phyloP scores from a whole-genome alignment of 2,329 filamentous ascomycete species.

The Aspergillus ruber region DNA sequence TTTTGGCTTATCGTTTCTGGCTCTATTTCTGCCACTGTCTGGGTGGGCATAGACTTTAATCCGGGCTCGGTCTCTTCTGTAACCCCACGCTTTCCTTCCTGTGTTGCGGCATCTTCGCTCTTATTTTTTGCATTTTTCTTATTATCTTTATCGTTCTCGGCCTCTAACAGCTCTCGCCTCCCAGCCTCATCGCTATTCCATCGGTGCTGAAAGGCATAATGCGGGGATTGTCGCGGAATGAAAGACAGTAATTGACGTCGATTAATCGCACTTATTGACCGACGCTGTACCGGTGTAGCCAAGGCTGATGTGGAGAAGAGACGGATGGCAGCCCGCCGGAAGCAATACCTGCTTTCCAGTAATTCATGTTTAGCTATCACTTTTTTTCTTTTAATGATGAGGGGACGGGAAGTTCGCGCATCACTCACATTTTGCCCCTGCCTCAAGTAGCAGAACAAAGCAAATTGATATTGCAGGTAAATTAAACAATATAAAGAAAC shows the following conservation, averaged over 20 bases:
- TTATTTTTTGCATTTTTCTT: not conserved
- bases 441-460: not conserved
- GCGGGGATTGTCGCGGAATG: conserved; percentile 35
- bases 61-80: not conserved
- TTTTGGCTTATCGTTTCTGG: not conserved
- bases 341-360: conserved; percentile 43
- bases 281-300: conserved; percentile 34
- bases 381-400: not conserved
- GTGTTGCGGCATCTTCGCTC: not conserved
- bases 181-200: conserved; percentile 10
- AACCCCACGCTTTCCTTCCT: not conserved
- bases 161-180: not conserved
- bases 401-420: not conserved
- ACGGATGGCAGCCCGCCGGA: conserved; percentile 53
- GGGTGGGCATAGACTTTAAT: too few species aligned
- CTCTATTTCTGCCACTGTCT: not conserved
- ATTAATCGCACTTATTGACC: conserved; percentile 33
- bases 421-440: not conserved
- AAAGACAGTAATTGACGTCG: conserved; percentile 2
- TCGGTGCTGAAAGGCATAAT: conserved; percentile 37
- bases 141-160: not conserved
- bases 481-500: not conserved
- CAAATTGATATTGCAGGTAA: not conserved
- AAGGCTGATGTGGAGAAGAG: conserved; percentile 35
- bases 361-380: not conserved